Evolutionary conservation across 1,284 basidiomycete genomes (phyloP).

Genomic region (Schizophyllum commune): DNA sequence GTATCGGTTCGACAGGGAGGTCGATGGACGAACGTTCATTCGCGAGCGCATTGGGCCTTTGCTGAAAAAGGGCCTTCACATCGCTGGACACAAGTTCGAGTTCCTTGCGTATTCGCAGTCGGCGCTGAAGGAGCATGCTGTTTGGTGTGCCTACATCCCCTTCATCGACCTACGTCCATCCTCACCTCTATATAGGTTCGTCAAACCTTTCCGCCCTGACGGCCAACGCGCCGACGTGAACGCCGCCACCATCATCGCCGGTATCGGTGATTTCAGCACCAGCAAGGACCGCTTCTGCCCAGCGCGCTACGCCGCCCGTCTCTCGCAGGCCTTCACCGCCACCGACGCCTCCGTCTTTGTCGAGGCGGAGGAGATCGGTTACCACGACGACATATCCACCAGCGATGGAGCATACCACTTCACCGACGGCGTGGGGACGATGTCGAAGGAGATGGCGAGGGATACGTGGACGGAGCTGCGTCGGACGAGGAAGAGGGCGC

Average conservation of each 20-base stretch:
- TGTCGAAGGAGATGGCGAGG: constrained; percentile 49
- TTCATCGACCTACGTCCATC: background rate
- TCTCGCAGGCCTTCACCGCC: constrained; percentile 68
- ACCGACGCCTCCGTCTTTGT: constrained; percentile 53
- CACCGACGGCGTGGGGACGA: constrained; percentile 66
- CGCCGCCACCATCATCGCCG: constrained; percentile 39
- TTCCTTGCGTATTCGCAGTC: constrained; percentile 42
- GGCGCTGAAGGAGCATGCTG: constrained; percentile 42
- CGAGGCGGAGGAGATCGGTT: constrained; percentile 41
- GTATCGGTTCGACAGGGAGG: constrained; percentile 26
- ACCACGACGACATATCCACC: constrained; percentile 36
- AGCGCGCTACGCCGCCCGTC: constrained; percentile 61
- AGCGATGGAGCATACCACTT: constrained; percentile 34
- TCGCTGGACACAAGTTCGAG: constrained; percentile 25
- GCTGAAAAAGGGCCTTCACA: constrained; percentile 20
- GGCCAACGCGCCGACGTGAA: constrained; percentile 23
- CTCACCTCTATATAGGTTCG: constrained; percentile 26
- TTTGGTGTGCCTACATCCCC: constrained; percentile 40
- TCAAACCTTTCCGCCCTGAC: constrained; percentile 36
- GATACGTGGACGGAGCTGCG: constrained; percentile 42
- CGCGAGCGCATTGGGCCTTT: constrained; percentile 22
- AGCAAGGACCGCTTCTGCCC: constrained; percentile 41
- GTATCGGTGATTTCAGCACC: constrained; percentile 45
- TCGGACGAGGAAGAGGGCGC: constrained; percentile 27
- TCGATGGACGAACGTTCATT: constrained; percentile 24